Conservation (phyloP, 1,284 basidiomycete species). For the Schizophyllum amplum region DNA sequence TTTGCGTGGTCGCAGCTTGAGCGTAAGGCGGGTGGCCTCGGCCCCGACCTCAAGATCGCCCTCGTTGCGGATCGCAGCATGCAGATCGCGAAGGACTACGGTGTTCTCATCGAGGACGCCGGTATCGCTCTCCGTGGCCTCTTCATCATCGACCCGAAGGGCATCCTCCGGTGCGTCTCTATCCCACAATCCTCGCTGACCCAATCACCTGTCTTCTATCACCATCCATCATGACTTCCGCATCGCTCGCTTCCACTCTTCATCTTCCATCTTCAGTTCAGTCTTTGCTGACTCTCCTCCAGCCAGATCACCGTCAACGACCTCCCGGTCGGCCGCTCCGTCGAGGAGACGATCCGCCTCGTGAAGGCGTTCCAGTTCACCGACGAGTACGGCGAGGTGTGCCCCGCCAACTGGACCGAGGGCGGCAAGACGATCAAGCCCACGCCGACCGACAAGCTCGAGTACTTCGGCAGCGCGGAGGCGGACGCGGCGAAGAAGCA, state of each 20-base stretch:
- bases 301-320: slow-evolving; percentile 86
- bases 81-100: slow-evolving; percentile 70
- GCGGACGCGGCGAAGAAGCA: neutral
- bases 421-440: slow-evolving; percentile 73
- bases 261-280: neutral
- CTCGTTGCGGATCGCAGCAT: slow-evolving; percentile 67
- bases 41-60: slow-evolving; percentile 77
- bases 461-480: slow-evolving; percentile 55
- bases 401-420: slow-evolving; percentile 82
- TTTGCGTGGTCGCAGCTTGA: slow-evolving; percentile 79
- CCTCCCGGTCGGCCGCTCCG: slow-evolving; percentile 83
- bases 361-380: slow-evolving; percentile 89
- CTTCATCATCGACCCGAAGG: slow-evolving; percentile 88
- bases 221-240: no score
- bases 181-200: neutral
- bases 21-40: slow-evolving; percentile 79
- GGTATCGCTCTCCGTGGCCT: slow-evolving; percentile 81
- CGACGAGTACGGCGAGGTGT: slow-evolving; percentile 84
- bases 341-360: slow-evolving; percentile 84
- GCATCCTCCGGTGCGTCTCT: slow-evolving; percentile 51
- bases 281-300: neutral
- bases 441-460: slow-evolving; percentile 61
- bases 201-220: neutral
- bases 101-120: slow-evolving; percentile 78
- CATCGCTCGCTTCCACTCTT: no score